Evolutionary conservation across 495 filamentous ascomycete genomes (phyloP), one percentile per base, ranked within the genome.

Genomic region (Penicillium odoratum): DNA sequence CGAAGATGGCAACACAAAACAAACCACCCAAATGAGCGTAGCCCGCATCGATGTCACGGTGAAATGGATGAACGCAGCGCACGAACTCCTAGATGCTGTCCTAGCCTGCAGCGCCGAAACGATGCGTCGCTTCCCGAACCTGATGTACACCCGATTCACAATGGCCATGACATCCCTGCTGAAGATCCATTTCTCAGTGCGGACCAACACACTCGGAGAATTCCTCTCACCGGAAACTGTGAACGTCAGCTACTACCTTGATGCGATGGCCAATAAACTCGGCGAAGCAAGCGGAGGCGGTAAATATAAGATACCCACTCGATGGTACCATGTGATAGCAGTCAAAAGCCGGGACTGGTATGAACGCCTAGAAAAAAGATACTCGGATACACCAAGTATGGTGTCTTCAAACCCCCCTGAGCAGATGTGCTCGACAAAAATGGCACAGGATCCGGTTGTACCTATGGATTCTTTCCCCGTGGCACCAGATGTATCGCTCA

Each of bases 121-220:
- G 1, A 68, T 83, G 62, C 76, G 75, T 30, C 71, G 71, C 45
- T 54, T 81, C 15, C 78, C 80, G 1, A 79, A 78, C 30, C 66
- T 78, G 15, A 70, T 73, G 28, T 84, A 76, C 53, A 77, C 77
- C 7, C 74, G 78, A 7, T 69, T 76, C 28, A 66, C 67, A 0
- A 74, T 74, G 55, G 72, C 74, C 0, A 31, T 82, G 15, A 75
- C 79, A 31, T 75, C 78, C 3, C 68, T 84, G 9, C 62, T 81
- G 43, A 82, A 82, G 50, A 73, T 81, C 28, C 74, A 79, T 56
- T 78, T 78, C 58, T 78, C 78, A 0, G 71, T 80, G 21, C 73
- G 74, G 18, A 69, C 76, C 9, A 71, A 71, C 7, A 64, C 69
- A 0, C 64, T 84, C 7, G 76, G 81, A 4, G 67, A 76, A 46